Evolutionary conservation across 2,329 filamentous ascomycete genomes (phyloP).

Genomic region (Chaetothyriales sp.): DNA sequence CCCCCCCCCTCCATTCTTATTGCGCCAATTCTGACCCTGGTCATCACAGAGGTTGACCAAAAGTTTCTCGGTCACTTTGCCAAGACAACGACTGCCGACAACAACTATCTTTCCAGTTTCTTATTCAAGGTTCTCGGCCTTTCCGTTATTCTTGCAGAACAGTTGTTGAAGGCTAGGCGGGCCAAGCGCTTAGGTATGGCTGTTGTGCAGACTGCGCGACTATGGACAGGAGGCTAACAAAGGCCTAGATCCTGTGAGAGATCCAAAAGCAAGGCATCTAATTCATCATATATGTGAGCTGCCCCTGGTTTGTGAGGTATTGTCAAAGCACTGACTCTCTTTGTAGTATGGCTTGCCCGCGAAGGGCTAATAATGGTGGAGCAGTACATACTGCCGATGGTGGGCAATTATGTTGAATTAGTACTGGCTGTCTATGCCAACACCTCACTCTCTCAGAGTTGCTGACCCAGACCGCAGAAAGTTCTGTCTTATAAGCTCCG

Average conservation of each 20-base stretch:
- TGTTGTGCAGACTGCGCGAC: neutral
- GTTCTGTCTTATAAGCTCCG: constrained; percentile 83
- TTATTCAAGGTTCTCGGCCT: constrained; percentile 85
- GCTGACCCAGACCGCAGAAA: constrained; percentile 38
- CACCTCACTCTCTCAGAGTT: neutral
- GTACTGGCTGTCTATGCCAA: neutral
- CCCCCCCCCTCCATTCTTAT: neutral
- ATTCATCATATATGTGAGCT: constrained; percentile 56
- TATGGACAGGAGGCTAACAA: neutral
- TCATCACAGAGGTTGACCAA: constrained; percentile 72
- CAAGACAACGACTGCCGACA: constrained; percentile 59
- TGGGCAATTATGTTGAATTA: constrained; percentile 49
- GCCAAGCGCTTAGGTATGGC: constrained; percentile 41
- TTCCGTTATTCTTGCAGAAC: constrained; percentile 71
- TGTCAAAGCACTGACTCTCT: neutral
- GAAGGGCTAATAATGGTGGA: constrained; percentile 84
- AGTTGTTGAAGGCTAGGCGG: constrained; percentile 69
- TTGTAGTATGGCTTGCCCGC: constrained; percentile 66
- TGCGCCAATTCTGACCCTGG: neutral
- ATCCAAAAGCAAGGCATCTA: constrained; percentile 58
- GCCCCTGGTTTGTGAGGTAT: neutral
- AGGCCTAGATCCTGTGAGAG: constrained; percentile 55
- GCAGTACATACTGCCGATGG: constrained; percentile 70
- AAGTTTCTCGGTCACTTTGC: constrained; percentile 89
- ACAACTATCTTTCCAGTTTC: constrained; percentile 60